Evolutionary conservation across 2,329 filamentous ascomycete genomes (phyloP).

Genomic region (Aspergillus japonicus): DNA sequence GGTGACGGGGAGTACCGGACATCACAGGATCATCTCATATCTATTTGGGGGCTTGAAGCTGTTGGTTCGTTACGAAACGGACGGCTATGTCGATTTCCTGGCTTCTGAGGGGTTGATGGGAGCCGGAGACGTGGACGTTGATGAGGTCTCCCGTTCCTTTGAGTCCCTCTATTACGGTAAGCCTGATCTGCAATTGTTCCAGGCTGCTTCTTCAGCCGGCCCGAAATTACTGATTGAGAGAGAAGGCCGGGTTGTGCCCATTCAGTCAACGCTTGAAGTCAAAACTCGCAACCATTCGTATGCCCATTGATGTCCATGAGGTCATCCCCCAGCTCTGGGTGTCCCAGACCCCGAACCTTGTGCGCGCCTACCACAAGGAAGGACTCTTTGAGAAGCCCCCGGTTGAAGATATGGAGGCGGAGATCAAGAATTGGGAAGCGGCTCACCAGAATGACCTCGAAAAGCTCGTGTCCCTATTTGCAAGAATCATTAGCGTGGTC

Average conservation of each 20-base stretch:
- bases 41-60: slow-evolving; percentile 42
- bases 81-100: slow-evolving; percentile 39
- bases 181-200: no score
- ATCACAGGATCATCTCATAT: slow-evolving; percentile 50
- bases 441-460: slow-evolving; percentile 32
- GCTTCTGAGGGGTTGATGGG: neutral
- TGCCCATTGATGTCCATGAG: slow-evolving; percentile 34
- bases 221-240: slow-evolving; percentile 33
- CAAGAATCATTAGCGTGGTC: slow-evolving; percentile 28
- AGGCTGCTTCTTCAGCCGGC: neutral
- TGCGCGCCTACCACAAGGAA: slow-evolving; percentile 44
- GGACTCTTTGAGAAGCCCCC: slow-evolving; percentile 36
- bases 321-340: slow-evolving; percentile 47
- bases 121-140: slow-evolving; percentile 13
- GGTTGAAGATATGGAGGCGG: slow-evolving; percentile 38
- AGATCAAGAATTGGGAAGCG: slow-evolving; percentile 39
- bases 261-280: slow-evolving; percentile 45
- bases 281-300: slow-evolving; percentile 44
- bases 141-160: slow-evolving; percentile 22
- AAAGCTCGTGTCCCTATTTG: slow-evolving; percentile 35
- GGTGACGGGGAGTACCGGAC: slow-evolving; percentile 42
- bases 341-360: slow-evolving; percentile 50
- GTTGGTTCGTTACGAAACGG: slow-evolving; percentile 47
- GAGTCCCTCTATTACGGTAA: slow-evolving; percentile 6
- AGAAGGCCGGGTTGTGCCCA: slow-evolving; percentile 33